Percentiles rank a stretch among this genome's conserved stretches.
Conservation (phyloP, 768 basidiomycete genomes). For the Naganishia randhawae region DNA sequence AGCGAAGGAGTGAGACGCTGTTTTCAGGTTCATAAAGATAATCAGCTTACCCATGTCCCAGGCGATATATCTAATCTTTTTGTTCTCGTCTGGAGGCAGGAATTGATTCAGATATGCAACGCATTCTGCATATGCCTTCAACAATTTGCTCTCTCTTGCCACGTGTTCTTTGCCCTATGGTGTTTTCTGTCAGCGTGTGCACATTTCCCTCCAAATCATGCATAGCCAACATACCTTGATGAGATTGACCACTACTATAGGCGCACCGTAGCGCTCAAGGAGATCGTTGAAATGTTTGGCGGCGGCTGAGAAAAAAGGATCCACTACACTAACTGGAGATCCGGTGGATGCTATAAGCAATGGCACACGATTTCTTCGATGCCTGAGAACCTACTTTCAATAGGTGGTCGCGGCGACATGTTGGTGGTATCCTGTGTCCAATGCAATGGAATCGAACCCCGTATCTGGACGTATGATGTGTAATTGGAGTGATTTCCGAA, state of each 20-base stretch:
- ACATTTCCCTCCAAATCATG: conserved; percentile 52
- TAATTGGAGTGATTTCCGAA: conserved; percentile 63
- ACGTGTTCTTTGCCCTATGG: conserved; percentile 54
- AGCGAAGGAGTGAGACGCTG: conserved; percentile 56
- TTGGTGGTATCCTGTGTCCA: conserved; percentile 92
- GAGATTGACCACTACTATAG: conserved; percentile 84
- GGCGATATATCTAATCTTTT: conserved; percentile 83
- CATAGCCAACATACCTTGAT: conserved; percentile 71
- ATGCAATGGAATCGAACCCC: conserved; percentile 91
- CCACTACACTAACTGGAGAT: conserved; percentile 74
- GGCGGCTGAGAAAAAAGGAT: conserved; percentile 91
- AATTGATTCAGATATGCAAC: conserved; percentile 92
- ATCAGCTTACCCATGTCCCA: conserved; percentile 74
- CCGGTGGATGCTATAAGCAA: not conserved
- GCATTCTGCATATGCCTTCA: conserved; percentile 88
- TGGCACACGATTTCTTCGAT: conserved; percentile 1
- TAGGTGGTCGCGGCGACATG: conserved; percentile 89
- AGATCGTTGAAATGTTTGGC: conserved; percentile 89
- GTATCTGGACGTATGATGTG: conserved; percentile 93
- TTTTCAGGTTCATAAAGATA: conserved; percentile 67
- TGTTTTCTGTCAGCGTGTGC: not conserved
- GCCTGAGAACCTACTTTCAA: conserved; percentile 68
- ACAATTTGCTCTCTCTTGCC: conserved; percentile 76
- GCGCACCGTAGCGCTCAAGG: conserved; percentile 80
- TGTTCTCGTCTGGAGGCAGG: conserved; percentile 64